Evolutionary conservation across 805 yeast species (phyloP).

Genomic region (Yarrowia sp.): DNA sequence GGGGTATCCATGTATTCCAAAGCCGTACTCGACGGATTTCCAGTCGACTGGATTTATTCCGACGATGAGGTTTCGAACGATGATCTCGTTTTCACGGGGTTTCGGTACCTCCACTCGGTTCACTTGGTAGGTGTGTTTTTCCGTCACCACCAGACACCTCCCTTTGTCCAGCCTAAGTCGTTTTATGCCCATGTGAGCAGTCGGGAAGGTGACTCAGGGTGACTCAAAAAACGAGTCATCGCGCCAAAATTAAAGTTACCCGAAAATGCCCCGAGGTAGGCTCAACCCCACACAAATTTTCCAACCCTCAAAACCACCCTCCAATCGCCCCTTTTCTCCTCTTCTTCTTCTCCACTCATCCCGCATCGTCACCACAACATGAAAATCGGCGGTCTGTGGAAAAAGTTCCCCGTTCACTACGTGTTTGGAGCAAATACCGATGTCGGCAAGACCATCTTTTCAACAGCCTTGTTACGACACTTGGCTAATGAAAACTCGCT

Average conservation of each 20-base stretch:
- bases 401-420: constrained; percentile 34
- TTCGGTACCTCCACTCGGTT: neutral
- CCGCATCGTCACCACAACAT: neutral
- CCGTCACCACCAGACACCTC: neutral
- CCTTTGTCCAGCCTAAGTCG: neutral
- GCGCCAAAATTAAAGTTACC: neutral
- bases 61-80: constrained; percentile 10
- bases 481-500: constrained; percentile 32
- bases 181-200: constrained; percentile 8
- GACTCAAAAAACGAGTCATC: neutral
- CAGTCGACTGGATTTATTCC: constrained; percentile 35
- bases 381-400: constrained; percentile 37
- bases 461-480: constrained; percentile 41
- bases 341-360: neutral
- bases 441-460: constrained; percentile 45
- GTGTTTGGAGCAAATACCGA: constrained; percentile 46
- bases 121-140: neutral
- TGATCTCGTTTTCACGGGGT: neutral
- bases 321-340: neutral
- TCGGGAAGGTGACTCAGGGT: neutral
- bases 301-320: neutral
- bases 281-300: constrained; percentile 25
- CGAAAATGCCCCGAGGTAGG: constrained; percentile 14
- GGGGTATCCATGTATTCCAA: constrained; percentile 32
- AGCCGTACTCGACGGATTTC: constrained; percentile 29